These are phyloP conservation scores for Ampelomyces quisqualis DNA, from an alignment of 2,329 filamentous ascomycete genomes.

Conservation along the genomic window DNA sequence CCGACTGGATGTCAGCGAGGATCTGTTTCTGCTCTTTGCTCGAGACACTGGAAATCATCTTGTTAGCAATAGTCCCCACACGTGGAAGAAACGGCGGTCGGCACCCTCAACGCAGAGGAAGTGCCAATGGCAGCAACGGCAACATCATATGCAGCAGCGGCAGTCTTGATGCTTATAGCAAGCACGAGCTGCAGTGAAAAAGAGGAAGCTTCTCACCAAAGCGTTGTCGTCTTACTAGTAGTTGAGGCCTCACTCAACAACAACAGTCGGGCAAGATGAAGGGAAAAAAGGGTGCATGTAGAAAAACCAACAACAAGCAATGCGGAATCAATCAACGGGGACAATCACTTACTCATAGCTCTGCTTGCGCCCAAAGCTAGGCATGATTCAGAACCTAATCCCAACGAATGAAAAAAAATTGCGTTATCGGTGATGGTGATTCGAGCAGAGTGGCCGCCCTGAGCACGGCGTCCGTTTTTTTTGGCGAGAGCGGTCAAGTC, in stretches of 20 bases:
- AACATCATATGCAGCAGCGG: neutral
- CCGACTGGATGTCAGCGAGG: constrained; percentile 42
- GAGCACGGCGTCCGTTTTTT: constrained; percentile 1
- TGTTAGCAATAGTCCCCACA: constrained; percentile 4
- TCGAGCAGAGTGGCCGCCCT: constrained; percentile 3
- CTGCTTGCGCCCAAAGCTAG: constrained; percentile 43
- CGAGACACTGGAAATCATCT: constrained; percentile 28
- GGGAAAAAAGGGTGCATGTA: too few relatives aligned
- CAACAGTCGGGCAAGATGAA: neutral
- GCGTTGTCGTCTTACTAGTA: neutral
- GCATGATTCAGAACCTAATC: constrained; percentile 30
- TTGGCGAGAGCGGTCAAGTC: constrained; percentile 8
- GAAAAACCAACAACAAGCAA: too few relatives aligned
- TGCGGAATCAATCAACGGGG: constrained; percentile 6
- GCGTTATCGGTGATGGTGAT: constrained; percentile 4
- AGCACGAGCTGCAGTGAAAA: neutral
- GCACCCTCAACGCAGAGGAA: neutral
- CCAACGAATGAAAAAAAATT: constrained; percentile 7
- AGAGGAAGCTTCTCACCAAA: constrained; percentile 1
- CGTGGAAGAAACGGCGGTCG: neutral
- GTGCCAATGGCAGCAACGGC: neutral
- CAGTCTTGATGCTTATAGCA: too few relatives aligned
- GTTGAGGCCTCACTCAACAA: neutral
- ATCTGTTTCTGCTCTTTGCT: constrained; percentile 44
- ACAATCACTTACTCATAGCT: constrained; percentile 43